Conservation (phyloP, 2,329 filamentous ascomycete species). For the Grosmannia penicillata region DNA sequence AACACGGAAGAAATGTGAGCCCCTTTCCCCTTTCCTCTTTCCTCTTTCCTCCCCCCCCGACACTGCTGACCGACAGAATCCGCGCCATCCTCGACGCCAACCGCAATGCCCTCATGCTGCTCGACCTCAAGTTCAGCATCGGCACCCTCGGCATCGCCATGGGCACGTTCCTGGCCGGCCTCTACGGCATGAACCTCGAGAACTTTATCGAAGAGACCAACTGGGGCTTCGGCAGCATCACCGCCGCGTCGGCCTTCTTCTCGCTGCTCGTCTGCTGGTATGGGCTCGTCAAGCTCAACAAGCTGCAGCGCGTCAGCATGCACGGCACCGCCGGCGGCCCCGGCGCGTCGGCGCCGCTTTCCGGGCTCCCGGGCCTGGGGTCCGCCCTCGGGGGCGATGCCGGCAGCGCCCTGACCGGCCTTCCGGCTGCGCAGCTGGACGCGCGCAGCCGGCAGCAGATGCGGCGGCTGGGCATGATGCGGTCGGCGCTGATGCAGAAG, state of each 20-base stretch:
- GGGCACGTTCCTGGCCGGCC: conserved; percentile 87
- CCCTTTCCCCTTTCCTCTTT: not conserved
- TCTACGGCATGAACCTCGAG: conserved; percentile 99
- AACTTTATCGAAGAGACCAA: conserved; percentile 95
- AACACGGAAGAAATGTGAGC: conserved; percentile 96
- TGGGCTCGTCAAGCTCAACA: conserved; percentile 68
- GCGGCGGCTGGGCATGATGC: conserved; percentile 26
- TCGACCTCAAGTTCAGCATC: conserved; percentile 93
- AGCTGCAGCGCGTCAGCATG: conserved; percentile 25
- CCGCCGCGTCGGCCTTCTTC: conserved; percentile 52
- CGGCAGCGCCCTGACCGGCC: not conserved
- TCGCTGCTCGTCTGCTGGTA: conserved; percentile 69
- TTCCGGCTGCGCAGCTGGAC: conserved; percentile 26
- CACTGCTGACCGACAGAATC: conserved; percentile 38
- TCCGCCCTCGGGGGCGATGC: not conserved
- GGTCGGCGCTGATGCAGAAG: conserved; percentile 6
- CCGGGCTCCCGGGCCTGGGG: not conserved
- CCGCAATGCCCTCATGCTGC: conserved; percentile 92
- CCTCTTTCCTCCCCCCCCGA: not conserved
- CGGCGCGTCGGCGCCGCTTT: not conserved
- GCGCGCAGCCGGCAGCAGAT: conserved; percentile 35
- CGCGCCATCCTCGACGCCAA: conserved; percentile 97
- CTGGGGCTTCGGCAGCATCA: conserved; percentile 70
- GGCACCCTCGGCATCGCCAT: conserved; percentile 88
- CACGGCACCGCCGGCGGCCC: conserved; percentile 10